These are phyloP conservation scores for Phytophthora gonapodyides DNA, from an alignment of 352 stramenopile species.

Conservation along the genomic window DNA sequence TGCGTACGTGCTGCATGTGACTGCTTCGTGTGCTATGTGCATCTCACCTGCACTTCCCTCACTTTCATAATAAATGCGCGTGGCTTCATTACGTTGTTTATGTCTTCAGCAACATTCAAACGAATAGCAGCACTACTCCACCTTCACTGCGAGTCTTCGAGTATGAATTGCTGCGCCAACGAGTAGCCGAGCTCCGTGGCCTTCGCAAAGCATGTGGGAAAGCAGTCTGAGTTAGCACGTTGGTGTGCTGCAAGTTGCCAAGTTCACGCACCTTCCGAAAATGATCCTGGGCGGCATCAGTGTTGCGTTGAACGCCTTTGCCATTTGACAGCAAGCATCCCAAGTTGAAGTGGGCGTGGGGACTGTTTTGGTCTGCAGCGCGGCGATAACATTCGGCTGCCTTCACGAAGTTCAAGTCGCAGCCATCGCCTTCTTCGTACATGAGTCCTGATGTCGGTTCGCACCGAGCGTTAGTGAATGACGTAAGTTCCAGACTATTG, in stretches of 20 bases:
- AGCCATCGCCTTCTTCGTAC: conserved; percentile 80
- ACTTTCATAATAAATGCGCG: conserved; percentile 45
- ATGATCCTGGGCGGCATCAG: conserved; percentile 59
- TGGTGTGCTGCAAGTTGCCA: neutral
- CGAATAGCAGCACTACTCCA: conserved; percentile 4
- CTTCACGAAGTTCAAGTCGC: conserved; percentile 63
- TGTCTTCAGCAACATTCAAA: conserved; percentile 19
- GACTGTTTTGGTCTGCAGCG: conserved; percentile 47
- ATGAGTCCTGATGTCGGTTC: conserved; percentile 40
- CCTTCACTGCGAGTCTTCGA: conserved; percentile 19
- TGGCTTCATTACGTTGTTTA: conserved; percentile 30
- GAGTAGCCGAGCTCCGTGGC: conserved; percentile 62
- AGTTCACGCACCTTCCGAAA: conserved; percentile 50
- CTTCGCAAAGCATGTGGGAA: conserved; percentile 24
- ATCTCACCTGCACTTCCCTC: conserved; percentile 28
- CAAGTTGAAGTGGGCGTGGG: conserved; percentile 82
- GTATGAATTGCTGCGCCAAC: conserved; percentile 59
- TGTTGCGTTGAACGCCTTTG: conserved; percentile 66
- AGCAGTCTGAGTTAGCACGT: conserved; percentile 5
- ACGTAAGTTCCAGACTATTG: conserved; percentile 3
- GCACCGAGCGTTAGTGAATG: neutral
- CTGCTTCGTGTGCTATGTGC: conserved; percentile 17
- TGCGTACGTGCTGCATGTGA: conserved; percentile 33
- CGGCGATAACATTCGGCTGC: conserved; percentile 60
- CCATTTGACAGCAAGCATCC: conserved; percentile 64